Evolutionary conservation across 768 basidiomycete genomes (phyloP), one percentile per base, ranked within the genome.

Genomic region (Termitomyces sp.): DNA sequence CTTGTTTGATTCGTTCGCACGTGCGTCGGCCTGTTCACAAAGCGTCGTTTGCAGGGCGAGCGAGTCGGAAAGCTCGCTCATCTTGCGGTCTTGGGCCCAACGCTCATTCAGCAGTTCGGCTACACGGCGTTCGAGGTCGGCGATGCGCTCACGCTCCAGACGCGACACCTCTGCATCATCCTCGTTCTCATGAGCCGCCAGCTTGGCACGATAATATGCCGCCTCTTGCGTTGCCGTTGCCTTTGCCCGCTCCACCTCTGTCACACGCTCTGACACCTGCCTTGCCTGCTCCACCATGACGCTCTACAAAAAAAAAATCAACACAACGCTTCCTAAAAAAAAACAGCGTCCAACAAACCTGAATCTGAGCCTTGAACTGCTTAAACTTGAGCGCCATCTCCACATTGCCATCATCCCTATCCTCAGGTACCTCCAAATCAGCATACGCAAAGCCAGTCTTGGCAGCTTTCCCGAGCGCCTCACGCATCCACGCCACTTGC

Each of bases 181-280:
- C 43, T 82, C 78, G 1, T 82, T 73, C 68, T 98, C 97, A 50
- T 92, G 73, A 0, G 96, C 94, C 3, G 86, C 82, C n/a, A 96
- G 76, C 73, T 98, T 98, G 46, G 95, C 92, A 49, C 95, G 92
- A 69, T 95, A 97, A 74, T 90, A 98, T 1, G 95, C 92, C 2
- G 95, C 90, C 72, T 99, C 97, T 71, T 98, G 92, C 8, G 90
- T 73, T 1, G 97, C 97, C 42, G 83, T 86, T 7, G 79, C 70
- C 59, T 89, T 87, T 60, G 85, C 72, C 50, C 89, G 83, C 61
- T 95, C 92, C 0, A 91, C 89, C 52, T 93, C 90, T 4, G 83
- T 78, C 10, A 97, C 70, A 40, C 85, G 86, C 42, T 91, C 87
- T 3, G 94, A 92, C 2, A 87, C 83, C 51, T 80, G 79, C 44